Evolutionary conservation across 2,329 filamentous ascomycete species (phyloP).

Genomic region (Aureobasidium sp.): DNA sequence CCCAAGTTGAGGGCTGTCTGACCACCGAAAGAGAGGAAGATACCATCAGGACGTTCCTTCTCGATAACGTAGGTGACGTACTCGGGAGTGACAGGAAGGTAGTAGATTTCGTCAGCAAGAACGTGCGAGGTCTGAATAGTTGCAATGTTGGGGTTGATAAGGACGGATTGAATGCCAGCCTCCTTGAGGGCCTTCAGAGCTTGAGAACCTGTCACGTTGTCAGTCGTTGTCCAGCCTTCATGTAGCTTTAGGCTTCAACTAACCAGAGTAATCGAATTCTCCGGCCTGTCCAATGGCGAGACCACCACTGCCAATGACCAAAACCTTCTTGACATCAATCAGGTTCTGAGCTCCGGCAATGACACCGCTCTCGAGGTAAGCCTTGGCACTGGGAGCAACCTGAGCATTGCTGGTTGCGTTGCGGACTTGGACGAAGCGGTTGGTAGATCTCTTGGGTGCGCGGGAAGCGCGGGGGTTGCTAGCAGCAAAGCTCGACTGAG

Average conservation of each 20-base stretch:
- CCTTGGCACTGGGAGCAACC: conserved; percentile 71
- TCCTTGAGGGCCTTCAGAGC: conserved; percentile 96
- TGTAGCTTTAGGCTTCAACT: conserved; percentile 25
- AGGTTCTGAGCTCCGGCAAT: conserved; percentile 69
- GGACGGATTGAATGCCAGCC: conserved; percentile 80
- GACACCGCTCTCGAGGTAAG: conserved; percentile 81
- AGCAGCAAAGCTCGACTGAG: conserved; percentile 19
- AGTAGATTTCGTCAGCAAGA: conserved; percentile 95
- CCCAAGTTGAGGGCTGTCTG: conserved; percentile 96
- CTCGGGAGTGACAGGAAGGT: conserved; percentile 93
- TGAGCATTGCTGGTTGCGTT: conserved; percentile 42
- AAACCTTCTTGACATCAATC: conserved; percentile 90
- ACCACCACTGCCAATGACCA: conserved; percentile 93
- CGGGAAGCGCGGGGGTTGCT: not conserved
- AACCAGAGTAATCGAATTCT: conserved; percentile 98
- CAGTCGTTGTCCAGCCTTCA: not conserved
- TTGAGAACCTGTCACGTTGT: conserved; percentile 64
- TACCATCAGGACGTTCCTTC: conserved; percentile 89
- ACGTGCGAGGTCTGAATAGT: conserved; percentile 97
- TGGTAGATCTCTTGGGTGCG: conserved; percentile 13
- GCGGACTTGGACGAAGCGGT: conserved; percentile 20
- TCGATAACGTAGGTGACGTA: conserved; percentile 98
- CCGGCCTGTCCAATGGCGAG: conserved; percentile 95
- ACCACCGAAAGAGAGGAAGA: conserved; percentile 94
- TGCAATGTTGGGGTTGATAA: conserved; percentile 97